Conservation (phyloP, 345 rosid genomes). For the Streptanthus diversifolius region DNA sequence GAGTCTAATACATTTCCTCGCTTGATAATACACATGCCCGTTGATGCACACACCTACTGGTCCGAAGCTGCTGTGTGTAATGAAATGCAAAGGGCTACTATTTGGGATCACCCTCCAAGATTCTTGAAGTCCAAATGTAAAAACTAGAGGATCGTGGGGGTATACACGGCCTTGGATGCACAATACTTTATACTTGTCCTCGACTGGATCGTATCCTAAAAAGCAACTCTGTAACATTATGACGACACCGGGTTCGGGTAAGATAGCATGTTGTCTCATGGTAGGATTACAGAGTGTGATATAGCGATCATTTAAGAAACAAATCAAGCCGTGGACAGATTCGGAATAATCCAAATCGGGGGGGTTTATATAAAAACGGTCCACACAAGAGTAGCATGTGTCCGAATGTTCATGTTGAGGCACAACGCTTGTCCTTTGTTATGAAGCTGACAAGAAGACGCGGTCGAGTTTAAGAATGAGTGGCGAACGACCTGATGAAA, state of each 20-base stretch:
- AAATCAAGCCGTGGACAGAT: neutral
- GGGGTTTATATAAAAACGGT: neutral
- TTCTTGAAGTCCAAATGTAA: constrained; percentile 8
- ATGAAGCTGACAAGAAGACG: neutral
- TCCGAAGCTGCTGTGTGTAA: too few species aligned
- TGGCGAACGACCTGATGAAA: neutral
- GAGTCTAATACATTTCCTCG: neutral
- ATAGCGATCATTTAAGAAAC: too few species aligned
- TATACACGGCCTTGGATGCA: neutral
- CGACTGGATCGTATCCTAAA: neutral
- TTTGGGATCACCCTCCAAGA: constrained; percentile 1
- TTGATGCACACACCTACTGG: neutral
- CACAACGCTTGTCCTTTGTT: neutral
- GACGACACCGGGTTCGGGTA: neutral
- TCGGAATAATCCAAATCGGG: neutral
- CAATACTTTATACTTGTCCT: constrained; percentile 14
- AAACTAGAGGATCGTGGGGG: neutral
- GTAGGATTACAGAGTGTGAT: neutral
- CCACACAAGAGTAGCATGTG: neutral
- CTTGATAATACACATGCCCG: constrained; percentile 2
- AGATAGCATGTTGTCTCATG: constrained; percentile 10
- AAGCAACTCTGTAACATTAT: too few species aligned
- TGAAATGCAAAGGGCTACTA: neutral
- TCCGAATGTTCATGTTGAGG: neutral
- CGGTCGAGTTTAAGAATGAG: neutral